Evolutionary conservation across 768 basidiomycete species (phyloP).

Genomic region (Lactarius akahatsu): DNA sequence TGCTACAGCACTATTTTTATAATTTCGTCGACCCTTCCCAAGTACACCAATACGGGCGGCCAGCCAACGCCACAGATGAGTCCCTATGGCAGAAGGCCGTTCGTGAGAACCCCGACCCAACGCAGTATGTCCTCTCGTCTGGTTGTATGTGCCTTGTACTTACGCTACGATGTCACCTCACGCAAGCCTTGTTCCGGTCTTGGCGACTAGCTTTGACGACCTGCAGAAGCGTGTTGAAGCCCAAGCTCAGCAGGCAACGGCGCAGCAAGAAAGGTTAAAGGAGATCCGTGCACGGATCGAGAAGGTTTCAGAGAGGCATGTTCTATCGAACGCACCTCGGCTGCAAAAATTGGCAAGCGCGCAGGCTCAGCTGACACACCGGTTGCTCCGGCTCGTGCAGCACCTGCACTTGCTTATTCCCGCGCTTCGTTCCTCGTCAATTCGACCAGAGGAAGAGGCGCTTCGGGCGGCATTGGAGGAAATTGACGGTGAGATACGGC

Average conservation of each 20-base stretch:
- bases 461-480: slow-evolving; percentile 70
- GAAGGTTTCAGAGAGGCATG: slow-evolving; percentile 59
- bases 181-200: slow-evolving; percentile 69
- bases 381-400: slow-evolving; percentile 66
- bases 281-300: slow-evolving; percentile 67
- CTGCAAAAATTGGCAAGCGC: slow-evolving; percentile 58
- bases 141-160: slow-evolving; percentile 14
- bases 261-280: slow-evolving; percentile 68
- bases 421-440: slow-evolving; percentile 66
- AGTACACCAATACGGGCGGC: slow-evolving; percentile 66
- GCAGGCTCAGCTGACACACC: slow-evolving; percentile 70
- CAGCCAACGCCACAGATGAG: slow-evolving; percentile 69
- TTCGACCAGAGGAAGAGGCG: slow-evolving; percentile 78
- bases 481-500: slow-evolving; percentile 67
- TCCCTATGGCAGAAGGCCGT: slow-evolving; percentile 75
- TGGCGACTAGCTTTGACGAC: slow-evolving; percentile 81
- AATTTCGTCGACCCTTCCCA: slow-evolving; percentile 74
- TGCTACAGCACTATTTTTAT: slow-evolving; percentile 72
- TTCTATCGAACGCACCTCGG: slow-evolving; percentile 65
- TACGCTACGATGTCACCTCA: slow-evolving; percentile 2
- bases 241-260: slow-evolving; percentile 62
- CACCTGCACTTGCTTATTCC: slow-evolving; percentile 81
- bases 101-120: slow-evolving; percentile 78
- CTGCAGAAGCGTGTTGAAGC: slow-evolving; percentile 75
- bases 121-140: slow-evolving; percentile 50